phyloP scores from a whole-genome alignment of 2,329 filamentous ascomycete genomes.

The Alternaria dauci region DNA sequence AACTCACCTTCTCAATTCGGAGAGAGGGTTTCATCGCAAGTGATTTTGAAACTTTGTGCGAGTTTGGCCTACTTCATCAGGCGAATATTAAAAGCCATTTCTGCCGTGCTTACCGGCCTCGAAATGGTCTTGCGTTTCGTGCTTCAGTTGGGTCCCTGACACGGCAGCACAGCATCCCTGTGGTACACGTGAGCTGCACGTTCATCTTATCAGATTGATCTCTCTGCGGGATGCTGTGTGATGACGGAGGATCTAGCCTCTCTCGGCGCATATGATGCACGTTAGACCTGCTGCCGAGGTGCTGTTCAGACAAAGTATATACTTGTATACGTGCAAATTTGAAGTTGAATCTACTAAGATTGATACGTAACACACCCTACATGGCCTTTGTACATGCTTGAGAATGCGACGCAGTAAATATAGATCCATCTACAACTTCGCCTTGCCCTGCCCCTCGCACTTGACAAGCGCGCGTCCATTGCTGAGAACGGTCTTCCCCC shows the following conservation, averaged over 20 bases:
- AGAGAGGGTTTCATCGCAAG: constrained; percentile 18
- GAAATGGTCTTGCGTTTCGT: constrained; percentile 21
- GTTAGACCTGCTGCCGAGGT: neutral
- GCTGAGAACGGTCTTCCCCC: constrained; percentile 84
- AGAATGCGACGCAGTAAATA: neutral
- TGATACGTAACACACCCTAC: neutral
- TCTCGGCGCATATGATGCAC: constrained; percentile 16
- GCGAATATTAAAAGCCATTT: constrained; percentile 15
- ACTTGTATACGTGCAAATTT: neutral
- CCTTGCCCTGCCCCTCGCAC: constrained; percentile 59
- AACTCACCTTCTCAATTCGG: neutral
- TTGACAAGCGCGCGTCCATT: constrained; percentile 85
- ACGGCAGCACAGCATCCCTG: neutral
- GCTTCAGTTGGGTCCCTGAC: constrained; percentile 6
- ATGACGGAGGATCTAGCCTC: constrained; percentile 31
- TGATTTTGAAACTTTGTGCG: constrained; percentile 27
- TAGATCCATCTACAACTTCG: constrained; percentile 45
- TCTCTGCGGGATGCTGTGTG: neutral
- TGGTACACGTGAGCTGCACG: constrained; percentile 9
- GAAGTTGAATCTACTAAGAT: neutral
- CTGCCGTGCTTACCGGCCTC: neutral
- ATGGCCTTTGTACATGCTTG: neutral
- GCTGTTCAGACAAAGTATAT: neutral
- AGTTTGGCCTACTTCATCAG: constrained; percentile 21
- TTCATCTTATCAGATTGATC: constrained; percentile 40